phyloP scores from a whole-genome alignment of 768 basidiomycete species.

The Saitozyma podzolica region DNA sequence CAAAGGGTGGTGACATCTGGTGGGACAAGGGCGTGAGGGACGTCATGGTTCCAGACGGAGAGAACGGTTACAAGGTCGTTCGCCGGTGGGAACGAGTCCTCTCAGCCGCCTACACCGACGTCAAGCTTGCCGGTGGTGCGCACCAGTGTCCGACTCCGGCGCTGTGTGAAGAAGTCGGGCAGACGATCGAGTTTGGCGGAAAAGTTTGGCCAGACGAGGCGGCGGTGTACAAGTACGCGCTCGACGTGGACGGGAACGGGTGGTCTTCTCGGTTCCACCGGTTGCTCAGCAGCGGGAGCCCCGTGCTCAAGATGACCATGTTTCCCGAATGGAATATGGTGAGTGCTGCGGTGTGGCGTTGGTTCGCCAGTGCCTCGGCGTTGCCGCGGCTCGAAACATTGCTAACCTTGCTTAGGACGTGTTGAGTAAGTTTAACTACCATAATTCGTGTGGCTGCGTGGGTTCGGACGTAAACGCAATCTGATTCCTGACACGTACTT shows the following conservation, averaged over 20 bases:
- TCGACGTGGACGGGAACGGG: conserved; percentile 55
- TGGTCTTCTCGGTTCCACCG: conserved; percentile 73
- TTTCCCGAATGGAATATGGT: conserved; percentile 69
- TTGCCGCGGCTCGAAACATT: no score
- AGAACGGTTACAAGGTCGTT: conserved; percentile 34
- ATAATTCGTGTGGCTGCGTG: no score
- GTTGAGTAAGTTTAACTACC: no score
- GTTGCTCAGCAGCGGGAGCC: conserved; percentile 63
- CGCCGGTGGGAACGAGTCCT: conserved; percentile 44
- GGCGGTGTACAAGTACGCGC: conserved; percentile 62
- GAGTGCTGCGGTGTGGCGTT: conserved; percentile 10
- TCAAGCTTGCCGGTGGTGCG: conserved; percentile 59
- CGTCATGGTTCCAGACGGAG: conserved; percentile 48
- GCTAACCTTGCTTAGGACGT: conserved; percentile 19
- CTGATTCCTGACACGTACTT: conserved; percentile 7
- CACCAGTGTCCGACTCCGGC: conserved; percentile 27
- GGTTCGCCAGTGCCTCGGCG: no score
- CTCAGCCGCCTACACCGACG: conserved; percentile 64
- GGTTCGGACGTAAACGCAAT: no score
- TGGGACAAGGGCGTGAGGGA: conserved; percentile 47
- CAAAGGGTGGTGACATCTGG: conserved; percentile 37
- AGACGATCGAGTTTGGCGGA: conserved; percentile 60
- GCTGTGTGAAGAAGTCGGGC: conserved; percentile 57
- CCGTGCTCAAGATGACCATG: conserved; percentile 69
- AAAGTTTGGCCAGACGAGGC: conserved; percentile 58